These are phyloP conservation scores for Pelargonium nanum DNA, from an alignment of 345 rosid species.

Conservation along the genomic window DNA sequence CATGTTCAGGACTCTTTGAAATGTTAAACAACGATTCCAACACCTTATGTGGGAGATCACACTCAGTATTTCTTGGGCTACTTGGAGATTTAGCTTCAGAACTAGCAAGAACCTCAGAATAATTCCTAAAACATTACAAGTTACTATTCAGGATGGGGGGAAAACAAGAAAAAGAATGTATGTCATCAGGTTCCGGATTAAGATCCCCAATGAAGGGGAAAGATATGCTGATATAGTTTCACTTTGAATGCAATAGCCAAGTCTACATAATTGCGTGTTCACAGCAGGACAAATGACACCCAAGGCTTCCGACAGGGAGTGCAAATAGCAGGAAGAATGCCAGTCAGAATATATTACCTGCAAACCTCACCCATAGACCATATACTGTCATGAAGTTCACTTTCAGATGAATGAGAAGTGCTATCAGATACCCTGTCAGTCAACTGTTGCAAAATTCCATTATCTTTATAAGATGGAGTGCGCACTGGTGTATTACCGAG, in stretches of 20 bases:
- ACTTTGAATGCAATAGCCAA: background rate
- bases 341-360: conserved; percentile 38
- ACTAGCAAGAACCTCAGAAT: conserved; percentile 31
- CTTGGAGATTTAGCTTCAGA: conserved; percentile 30
- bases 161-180: background rate
- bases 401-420: conserved; percentile 42
- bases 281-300: background rate
- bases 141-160: background rate
- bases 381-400: conserved; percentile 40
- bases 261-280: background rate
- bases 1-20: conserved; percentile 48
- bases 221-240: too few species aligned
- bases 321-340: conserved; percentile 1
- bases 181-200: background rate
- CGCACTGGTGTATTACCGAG: background rate
- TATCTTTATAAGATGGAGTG: conserved; percentile 2
- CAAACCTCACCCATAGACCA: conserved; percentile 36
- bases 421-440: conserved; percentile 41
- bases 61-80: conserved; percentile 23
- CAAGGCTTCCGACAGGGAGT: background rate
- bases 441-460: conserved; percentile 32
- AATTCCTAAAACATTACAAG: conserved; percentile 28
- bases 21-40: conserved; percentile 72
- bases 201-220: background rate
- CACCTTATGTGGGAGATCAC: conserved; percentile 66